phyloP scores from a whole-genome alignment of 306 rosid genomes.

The Glycine latifolia region DNA sequence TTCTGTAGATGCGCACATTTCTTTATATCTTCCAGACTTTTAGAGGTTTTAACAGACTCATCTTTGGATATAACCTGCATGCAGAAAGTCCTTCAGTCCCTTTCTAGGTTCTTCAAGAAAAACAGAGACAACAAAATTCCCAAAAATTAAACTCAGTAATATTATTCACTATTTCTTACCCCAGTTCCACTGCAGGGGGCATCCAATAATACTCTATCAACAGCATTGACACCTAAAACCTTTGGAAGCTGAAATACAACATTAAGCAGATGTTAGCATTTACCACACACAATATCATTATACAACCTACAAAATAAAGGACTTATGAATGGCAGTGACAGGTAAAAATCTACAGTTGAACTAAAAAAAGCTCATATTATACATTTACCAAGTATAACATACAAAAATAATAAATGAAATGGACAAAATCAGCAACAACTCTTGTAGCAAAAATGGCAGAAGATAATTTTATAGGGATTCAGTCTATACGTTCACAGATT shows the following conservation, averaged over 20 bases:
- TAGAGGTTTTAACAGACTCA: constrained; percentile 88
- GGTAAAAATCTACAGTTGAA: not conserved
- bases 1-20: constrained; percentile 83
- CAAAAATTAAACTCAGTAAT: not conserved
- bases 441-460: not conserved
- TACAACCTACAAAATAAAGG: not conserved
- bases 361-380: not conserved
- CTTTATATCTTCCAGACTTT: constrained; percentile 79
- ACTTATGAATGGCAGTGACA: not conserved
- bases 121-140: not conserved
- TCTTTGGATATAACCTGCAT: constrained; percentile 95
- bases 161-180: constrained; percentile 58
- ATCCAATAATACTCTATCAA: constrained; percentile 90
- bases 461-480: not conserved
- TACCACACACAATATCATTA: not conserved
- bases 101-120: constrained; percentile 20
- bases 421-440: not conserved
- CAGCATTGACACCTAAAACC: constrained; percentile 76
- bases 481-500: not conserved
- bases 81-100: not conserved
- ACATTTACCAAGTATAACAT: not conserved
- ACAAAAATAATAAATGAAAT: not conserved
- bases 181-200: constrained; percentile 99
- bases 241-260: constrained; percentile 78
- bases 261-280: constrained; percentile 13